These are phyloP conservation scores for Geranium rotundifolium DNA, from an alignment of 345 rosid genomes.

Conservation along the genomic window DNA sequence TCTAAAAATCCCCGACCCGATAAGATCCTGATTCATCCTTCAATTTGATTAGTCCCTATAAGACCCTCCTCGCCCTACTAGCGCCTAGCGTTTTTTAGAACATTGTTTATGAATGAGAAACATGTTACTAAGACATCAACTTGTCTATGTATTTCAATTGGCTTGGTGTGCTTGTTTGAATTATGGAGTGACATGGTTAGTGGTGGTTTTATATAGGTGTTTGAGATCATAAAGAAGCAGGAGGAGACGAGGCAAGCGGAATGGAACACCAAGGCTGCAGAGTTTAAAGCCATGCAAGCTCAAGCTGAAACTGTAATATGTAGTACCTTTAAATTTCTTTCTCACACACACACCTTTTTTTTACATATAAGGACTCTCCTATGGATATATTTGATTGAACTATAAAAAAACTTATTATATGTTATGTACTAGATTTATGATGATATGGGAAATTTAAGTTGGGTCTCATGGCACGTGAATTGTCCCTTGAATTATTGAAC, in stretches of 20 bases:
- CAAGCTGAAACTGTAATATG: constrained; percentile 81
- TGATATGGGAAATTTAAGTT: background rate
- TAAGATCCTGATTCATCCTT: too few relatives aligned
- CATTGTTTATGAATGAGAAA: too few relatives aligned
- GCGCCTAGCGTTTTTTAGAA: too few relatives aligned
- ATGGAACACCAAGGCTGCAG: constrained; percentile 48
- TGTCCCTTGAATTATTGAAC: too few relatives aligned
- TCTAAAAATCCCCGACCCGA: too few relatives aligned
- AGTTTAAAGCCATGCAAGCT: constrained; percentile 76
- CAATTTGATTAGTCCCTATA: too few relatives aligned
- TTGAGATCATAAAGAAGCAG: constrained; percentile 62
- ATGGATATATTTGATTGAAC: too few relatives aligned
- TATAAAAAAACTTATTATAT: too few relatives aligned
- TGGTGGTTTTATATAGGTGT: constrained; percentile 33
- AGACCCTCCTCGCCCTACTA: too few relatives aligned
- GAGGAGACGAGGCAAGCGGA: constrained; percentile 83
- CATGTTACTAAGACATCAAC: background rate
- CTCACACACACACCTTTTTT: too few relatives aligned
- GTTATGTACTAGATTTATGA: background rate
- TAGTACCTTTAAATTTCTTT: background rate
- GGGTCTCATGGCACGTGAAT: too few relatives aligned
- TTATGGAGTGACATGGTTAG: background rate
- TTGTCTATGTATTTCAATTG: background rate
- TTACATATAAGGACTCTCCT: too few relatives aligned
- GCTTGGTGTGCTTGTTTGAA: background rate